Percentiles rank a stretch among this genome's conserved stretches.
These are phyloP conservation scores for Kodamaea lidongshanica DNA, from an alignment of 805 yeast genomes.

Conservation along the genomic window DNA sequence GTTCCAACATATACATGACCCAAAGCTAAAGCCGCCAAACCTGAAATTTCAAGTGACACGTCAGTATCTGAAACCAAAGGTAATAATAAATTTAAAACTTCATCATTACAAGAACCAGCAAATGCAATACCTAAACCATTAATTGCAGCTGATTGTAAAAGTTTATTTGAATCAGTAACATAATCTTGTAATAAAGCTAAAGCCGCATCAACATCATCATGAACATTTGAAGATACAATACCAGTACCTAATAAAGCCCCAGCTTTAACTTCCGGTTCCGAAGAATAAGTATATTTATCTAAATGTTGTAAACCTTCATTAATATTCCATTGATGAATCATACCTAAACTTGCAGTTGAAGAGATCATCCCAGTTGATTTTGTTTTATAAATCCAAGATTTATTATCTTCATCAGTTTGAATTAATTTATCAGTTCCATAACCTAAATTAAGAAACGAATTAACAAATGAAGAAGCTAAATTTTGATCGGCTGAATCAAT, in stretches of 20 bases:
- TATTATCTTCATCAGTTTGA: slow-evolving; percentile 63
- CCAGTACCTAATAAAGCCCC: slow-evolving; percentile 97
- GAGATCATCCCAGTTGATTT: slow-evolving; percentile 88
- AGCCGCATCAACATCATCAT: slow-evolving; percentile 93
- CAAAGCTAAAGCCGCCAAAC: slow-evolving; percentile 83
- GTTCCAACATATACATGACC: slow-evolving; percentile 96
- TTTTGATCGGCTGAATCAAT: slow-evolving; percentile 91
- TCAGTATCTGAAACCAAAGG: slow-evolving; percentile 80
- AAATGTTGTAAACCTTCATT: slow-evolving; percentile 83
- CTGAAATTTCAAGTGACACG: slow-evolving; percentile 68
- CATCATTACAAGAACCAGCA: slow-evolving; percentile 89
- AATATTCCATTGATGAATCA: slow-evolving; percentile 85
- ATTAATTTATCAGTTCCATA: slow-evolving; percentile 79
- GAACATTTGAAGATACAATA: slow-evolving; percentile 84
- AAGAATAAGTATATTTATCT: slow-evolving; percentile 81
- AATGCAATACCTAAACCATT: slow-evolving; percentile 91
- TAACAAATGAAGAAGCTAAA: slow-evolving; percentile 90
- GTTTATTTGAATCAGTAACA: slow-evolving; percentile 55
- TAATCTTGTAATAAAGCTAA: slow-evolving; percentile 80
- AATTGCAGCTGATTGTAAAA: slow-evolving; percentile 73
- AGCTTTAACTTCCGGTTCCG: slow-evolving; percentile 83
- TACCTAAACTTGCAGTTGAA: slow-evolving; percentile 86
- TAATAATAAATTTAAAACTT: slow-evolving; percentile 64
- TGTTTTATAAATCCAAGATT: slow-evolving; percentile 85
- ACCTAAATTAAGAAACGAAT: slow-evolving; percentile 86